These are phyloP conservation scores for Spergularia marina DNA, from an alignment of 148 eudicot genomes.

Conservation along the genomic window DNA sequence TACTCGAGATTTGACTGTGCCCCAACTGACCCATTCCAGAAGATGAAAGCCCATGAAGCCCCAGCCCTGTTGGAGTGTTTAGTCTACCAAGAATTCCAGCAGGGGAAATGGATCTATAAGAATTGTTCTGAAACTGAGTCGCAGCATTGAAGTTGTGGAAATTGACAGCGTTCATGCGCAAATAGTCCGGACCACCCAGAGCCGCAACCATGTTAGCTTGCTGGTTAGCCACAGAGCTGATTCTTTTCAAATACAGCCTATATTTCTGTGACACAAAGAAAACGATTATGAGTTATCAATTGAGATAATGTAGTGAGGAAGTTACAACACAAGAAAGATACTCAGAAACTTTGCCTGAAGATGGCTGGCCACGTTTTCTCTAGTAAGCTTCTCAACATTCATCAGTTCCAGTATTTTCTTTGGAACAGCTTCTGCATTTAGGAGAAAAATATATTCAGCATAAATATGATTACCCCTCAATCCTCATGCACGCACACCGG, in stretches of 20 bases:
- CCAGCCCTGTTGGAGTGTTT: constrained; percentile 45
- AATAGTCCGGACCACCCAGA: constrained; percentile 48
- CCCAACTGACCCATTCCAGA: constrained; percentile 45
- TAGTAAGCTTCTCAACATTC: constrained; percentile 61
- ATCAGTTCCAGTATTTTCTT: constrained; percentile 66
- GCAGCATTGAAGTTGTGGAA: constrained; percentile 33
- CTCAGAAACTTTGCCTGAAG: constrained; percentile 47
- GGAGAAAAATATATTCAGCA: background rate
- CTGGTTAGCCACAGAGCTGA: constrained; percentile 51
- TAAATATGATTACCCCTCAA: background rate
- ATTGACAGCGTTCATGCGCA: constrained; percentile 43
- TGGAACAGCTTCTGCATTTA: constrained; percentile 64
- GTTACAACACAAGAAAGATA: background rate
- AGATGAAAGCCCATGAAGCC: constrained; percentile 40
- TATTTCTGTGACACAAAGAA: constrained; percentile 46
- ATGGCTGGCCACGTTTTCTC: constrained; percentile 80
- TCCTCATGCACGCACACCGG: no score
- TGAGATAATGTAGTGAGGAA: background rate
- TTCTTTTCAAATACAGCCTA: constrained; percentile 56
- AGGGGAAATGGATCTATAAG: constrained; percentile 41
- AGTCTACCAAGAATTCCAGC: constrained; percentile 45
- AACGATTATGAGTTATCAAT: background rate
- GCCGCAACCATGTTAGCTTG: constrained; percentile 66
- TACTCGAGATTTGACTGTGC: constrained; percentile 36
- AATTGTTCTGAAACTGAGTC: constrained; percentile 36